Percentiles rank a stretch among this genome's conserved stretches.
These are phyloP conservation scores for Curvularia sp. DNA, from an alignment of 2,329 filamentous ascomycete species.

Conservation along the genomic window DNA sequence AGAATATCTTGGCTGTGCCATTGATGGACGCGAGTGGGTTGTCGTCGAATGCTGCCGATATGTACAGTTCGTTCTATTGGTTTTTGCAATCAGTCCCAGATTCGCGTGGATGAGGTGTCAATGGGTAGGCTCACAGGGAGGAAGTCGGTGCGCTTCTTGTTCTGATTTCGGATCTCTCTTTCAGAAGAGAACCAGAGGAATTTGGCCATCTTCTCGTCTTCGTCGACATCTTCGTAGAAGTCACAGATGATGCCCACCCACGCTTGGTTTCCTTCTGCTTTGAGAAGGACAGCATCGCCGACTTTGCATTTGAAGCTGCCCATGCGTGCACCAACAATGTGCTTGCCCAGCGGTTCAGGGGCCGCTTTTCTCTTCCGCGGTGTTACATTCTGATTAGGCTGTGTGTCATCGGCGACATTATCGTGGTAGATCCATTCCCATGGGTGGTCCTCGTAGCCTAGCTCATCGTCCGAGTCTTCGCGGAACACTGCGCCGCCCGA, in stretches of 20 bases:
- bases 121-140: constrained; percentile 62
- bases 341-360: constrained; percentile 39
- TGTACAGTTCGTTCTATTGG: constrained; percentile 83
- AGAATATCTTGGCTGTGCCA: constrained; percentile 83
- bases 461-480: constrained; percentile 89
- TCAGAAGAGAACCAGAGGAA: constrained; percentile 98
- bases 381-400: constrained; percentile 33
- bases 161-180: constrained; percentile 83
- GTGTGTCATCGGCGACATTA: constrained; percentile 27
- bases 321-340: constrained; percentile 82
- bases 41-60: constrained; percentile 84
- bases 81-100: constrained; percentile 25
- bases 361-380: constrained; percentile 46
- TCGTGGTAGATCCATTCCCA: constrained; percentile 65
- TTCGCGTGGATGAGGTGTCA: not conserved
- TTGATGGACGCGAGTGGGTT: constrained; percentile 91
- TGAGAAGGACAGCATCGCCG: constrained; percentile 85
- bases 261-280: constrained; percentile 86
- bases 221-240: constrained; percentile 69
- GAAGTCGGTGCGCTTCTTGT: constrained; percentile 82
- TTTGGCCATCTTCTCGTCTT: constrained; percentile 75
- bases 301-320: constrained; percentile 80
- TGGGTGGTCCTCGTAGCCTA: constrained; percentile 61
- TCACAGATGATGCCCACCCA: constrained; percentile 92
- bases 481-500: constrained; percentile 68